Base-by-base conservation (phyloP, 2,329 filamentous ascomycete genomes). In the Hirsutella minnesotensis region DNA sequence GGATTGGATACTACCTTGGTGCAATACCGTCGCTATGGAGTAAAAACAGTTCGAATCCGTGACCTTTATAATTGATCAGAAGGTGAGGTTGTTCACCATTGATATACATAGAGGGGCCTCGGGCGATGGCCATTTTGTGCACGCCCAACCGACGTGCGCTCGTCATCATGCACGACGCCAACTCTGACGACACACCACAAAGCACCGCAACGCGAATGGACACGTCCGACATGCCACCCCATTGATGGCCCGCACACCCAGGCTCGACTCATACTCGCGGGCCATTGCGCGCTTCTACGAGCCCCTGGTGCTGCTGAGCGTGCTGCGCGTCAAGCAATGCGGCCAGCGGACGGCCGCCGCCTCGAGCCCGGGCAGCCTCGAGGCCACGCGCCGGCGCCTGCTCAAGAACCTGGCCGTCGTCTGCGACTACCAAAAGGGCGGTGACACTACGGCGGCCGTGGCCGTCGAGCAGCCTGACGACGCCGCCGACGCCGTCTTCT, bases 381-480 rank as follows among this genome's bases (percentile, higher is more conserved):
- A 22, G 19, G 20, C 19, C n/a, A 18, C 33, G 8, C 38, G 50
- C 7, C 51, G 49, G 4, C 48, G 57, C 2, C 64, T 72, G 21
- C 53, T 68, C 1, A 53, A 59, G 4, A 61, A 63, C 22, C 50
- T 73, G 2, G 58, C 66, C 9, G 69, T 64, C 48, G 48, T 73
- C 7, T 71, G 67, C 46, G 70, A 72, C 43, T 62, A 62, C 39
- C 47, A 55, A 0, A 72, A 70, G 46, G 69, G 70, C 0, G 70
- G 70, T 3, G 48, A 55, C 3, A 62, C 62, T 0, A 65, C 63
- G n/a, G 65, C 70, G 0, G 61, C 70, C 0, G 61, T 73, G 21
- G 68, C 59, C 0, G 48, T 70, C 1, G 60, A 73, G 45, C 52
- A 62, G 0, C 45, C 36, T 0, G 31, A 49, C 1, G 44, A 59